Percentiles rank a stretch among this genome's conserved stretches.
phyloP scores from a whole-genome alignment of 495 filamentous ascomycete species.

The Aspergillus funiculosus region DNA sequence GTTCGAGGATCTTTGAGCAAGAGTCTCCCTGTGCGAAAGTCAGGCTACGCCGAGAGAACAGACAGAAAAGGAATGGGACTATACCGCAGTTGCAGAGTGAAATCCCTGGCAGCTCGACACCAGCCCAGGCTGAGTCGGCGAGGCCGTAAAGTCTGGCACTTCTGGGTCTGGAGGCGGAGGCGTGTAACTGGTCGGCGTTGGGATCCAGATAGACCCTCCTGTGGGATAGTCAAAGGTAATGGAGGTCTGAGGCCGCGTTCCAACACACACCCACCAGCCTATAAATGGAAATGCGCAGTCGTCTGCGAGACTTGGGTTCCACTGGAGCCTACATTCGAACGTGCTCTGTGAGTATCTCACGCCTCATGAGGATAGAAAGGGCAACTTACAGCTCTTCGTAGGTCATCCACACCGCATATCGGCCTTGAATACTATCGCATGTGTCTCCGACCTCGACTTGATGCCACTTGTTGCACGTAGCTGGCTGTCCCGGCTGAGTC shows the following conservation, averaged over 20 bases:
- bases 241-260: neutral
- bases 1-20: constrained; percentile 6
- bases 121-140: constrained; percentile 22
- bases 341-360: neutral
- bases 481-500: constrained; percentile 19
- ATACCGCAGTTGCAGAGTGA: constrained; percentile 13
- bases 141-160: constrained; percentile 2
- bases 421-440: constrained; percentile 18
- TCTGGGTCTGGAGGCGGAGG: neutral
- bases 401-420: constrained; percentile 4
- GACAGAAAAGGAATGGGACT: too few species aligned
- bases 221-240: constrained; percentile 1
- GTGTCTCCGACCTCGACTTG: constrained; percentile 15
- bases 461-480: constrained; percentile 19
- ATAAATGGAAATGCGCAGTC: constrained; percentile 9
- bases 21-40: constrained; percentile 4
- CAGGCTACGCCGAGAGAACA: neutral
- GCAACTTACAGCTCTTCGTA: constrained; percentile 8
- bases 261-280: constrained; percentile 14
- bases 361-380: neutral
- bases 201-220: neutral
- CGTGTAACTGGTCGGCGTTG: neutral
- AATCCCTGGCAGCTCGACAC: constrained; percentile 16
- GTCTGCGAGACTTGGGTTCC: constrained; percentile 9
- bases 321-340: constrained; percentile 7